Conservation (phyloP, 2,329 filamentous ascomycete genomes). For the Stemphylium beticola region DNA sequence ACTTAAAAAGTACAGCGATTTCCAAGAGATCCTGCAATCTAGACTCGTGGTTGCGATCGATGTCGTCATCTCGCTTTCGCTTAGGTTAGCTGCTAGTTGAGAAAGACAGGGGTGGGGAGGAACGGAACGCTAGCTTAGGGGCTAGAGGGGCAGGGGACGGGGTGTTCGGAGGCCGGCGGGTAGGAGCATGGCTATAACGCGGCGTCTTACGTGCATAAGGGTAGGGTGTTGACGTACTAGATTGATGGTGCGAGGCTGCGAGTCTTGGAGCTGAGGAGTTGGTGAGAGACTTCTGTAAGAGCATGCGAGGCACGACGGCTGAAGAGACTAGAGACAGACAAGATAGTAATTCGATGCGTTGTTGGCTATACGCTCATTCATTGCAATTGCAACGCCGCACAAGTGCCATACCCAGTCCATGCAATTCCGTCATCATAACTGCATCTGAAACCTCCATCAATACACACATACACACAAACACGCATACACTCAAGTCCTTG, state of each 20-base stretch:
- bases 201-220: conserved; percentile 2
- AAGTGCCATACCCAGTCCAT: conserved; percentile 1
- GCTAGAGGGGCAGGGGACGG: neutral
- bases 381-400: conserved; percentile 7
- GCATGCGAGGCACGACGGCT: too few species aligned
- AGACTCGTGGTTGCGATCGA: conserved; percentile 34
- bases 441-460: neutral
- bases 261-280: neutral
- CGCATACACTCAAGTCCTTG: conserved; percentile 7
- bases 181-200: neutral
- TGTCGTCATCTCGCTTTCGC: conserved; percentile 27
- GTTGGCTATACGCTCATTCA: neutral
- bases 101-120: conserved; percentile 1
- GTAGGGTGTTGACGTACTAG: neutral
- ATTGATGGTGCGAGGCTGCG: neutral
- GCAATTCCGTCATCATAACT: neutral
- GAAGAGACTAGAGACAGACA: too few species aligned
- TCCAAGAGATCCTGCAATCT: conserved; percentile 24
- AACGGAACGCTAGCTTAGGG: neutral
- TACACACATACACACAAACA: too few species aligned
- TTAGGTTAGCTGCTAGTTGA: conserved; percentile 9
- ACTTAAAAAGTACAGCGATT: neutral
- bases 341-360: neutral
- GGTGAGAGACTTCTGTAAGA: too few species aligned
- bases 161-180: conserved; percentile 7